Evolutionary conservation across 305 asterid genomes (phyloP).

Genomic region (Stenogyne calaminthoides): DNA sequence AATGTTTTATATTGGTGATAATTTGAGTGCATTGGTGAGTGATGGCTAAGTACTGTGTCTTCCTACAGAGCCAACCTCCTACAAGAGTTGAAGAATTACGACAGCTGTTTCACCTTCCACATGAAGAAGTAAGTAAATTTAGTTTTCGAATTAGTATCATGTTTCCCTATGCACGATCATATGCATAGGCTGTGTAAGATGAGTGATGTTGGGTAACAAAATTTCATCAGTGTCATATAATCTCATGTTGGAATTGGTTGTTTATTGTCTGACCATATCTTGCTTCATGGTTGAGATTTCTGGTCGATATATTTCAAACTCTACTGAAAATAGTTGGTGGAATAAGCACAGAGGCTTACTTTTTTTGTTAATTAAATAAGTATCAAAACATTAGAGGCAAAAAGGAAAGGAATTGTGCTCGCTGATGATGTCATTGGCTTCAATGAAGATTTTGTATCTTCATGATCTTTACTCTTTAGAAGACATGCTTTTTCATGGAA

Average conservation of each 20-base stretch:
- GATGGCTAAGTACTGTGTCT: conserved; percentile 30
- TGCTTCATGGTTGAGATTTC: conserved; percentile 2
- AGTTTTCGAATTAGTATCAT: neutral
- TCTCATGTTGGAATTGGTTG: conserved; percentile 26
- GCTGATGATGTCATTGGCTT: neutral
- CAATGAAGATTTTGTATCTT: neutral
- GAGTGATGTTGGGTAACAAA: conserved; percentile 4
- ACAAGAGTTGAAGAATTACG: conserved; percentile 93
- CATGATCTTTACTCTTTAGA: neutral
- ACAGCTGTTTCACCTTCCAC: conserved; percentile 88
- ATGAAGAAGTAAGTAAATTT: conserved; percentile 73
- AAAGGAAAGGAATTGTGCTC: neutral
- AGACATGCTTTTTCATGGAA: neutral
- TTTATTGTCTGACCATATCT: neutral
- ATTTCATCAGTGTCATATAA: neutral
- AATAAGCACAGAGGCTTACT: neutral
- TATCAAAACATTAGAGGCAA: neutral
- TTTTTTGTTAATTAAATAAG: neutral
- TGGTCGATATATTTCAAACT: conserved; percentile 2
- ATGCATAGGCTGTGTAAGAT: conserved; percentile 19
- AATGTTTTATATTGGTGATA: neutral
- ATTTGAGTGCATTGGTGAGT: conserved; percentile 26
- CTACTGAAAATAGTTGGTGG: conserved; percentile 8
- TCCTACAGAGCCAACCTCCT: conserved; percentile 55
- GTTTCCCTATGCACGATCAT: conserved; percentile 19